Evolutionary conservation across 768 basidiomycete species (phyloP).

Genomic region (Coprinopsis cinerea): DNA sequence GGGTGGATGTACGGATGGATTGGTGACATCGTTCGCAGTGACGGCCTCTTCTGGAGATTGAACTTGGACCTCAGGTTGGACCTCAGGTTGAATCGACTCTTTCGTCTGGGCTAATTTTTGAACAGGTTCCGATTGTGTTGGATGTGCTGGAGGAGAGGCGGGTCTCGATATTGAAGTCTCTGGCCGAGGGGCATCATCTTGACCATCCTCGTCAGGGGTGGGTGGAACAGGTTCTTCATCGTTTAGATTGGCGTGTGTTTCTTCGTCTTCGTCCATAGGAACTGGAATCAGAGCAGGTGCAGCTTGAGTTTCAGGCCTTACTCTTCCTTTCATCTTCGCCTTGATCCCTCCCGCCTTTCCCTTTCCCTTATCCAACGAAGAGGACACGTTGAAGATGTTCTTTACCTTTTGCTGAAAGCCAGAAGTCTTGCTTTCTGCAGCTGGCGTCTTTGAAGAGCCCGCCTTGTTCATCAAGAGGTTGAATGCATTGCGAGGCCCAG

Average conservation of each 20-base stretch:
- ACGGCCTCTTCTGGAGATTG: no score
- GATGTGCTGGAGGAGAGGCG: not conserved
- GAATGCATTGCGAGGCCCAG: no score
- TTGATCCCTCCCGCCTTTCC: conserved; percentile 12
- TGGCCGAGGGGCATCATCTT: not conserved
- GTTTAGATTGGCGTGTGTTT: not conserved
- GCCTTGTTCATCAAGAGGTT: not conserved
- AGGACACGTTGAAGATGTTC: not conserved
- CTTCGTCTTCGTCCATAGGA: conserved; percentile 26
- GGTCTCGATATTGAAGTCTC: not conserved
- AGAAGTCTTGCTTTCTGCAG: not conserved
- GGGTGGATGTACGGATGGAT: no score
- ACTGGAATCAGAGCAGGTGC: conserved; percentile 19
- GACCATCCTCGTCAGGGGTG: not conserved
- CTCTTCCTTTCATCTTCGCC: conserved; percentile 27
- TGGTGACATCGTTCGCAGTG: no score
- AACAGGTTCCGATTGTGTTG: not conserved
- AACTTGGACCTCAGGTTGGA: no score
- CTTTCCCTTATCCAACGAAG: conserved; percentile 15
- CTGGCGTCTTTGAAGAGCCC: not conserved
- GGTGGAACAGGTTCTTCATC: not conserved
- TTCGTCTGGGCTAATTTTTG: not conserved
- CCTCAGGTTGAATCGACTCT: not conserved
- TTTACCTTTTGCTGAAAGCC: not conserved
- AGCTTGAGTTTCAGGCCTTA: conserved; percentile 31